Evolutionary conservation across 768 basidiomycete species (phyloP), one percentile per base, ranked within the genome.

Genomic region (Boletellus ananiceps): DNA sequence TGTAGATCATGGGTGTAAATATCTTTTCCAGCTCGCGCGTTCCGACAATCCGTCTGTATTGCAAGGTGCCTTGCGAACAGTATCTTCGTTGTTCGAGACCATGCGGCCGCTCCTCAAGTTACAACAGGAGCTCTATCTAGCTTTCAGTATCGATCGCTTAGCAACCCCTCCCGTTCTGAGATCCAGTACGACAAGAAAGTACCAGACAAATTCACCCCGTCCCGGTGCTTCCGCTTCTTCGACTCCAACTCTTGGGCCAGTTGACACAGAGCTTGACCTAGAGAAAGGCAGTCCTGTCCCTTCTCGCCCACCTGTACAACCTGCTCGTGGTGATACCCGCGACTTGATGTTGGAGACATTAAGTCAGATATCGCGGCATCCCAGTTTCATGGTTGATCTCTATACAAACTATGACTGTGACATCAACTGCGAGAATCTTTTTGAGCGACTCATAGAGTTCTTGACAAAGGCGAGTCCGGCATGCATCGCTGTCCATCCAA

Each of bases 361-460:
- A 21, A 79, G 79, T 46, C 86, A 89, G 46, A 80, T 94, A 38
- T 85, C 89, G 14, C 76, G 86, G 3, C 83, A 88, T 58, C 82
- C 89, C 2, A 89, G 85, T 62, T 94, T 95, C 72, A 92, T 96
- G 88, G 90, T 95, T 40, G 93, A 98, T 60, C 73, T 96, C 13
- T 99, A 92, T 72, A 78, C 83, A 47, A 99, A 98, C 66, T 99
- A 97, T 67, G 96, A 99, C 64, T 97, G 93, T 61, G 93, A 96
- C 61, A 83, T 88, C 56, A 95, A 97, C 61, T 93, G 91, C 66
- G 96, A 98, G 71, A 95, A 98, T 65, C 69, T 98, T 48, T 95
- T 94, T 58, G 94, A 98, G 64, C 77, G 90, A 14, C 70, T 97
- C 18, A 72, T 94, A 51, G 88, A 86, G 21, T 96, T 98, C 66